Evolutionary conservation across 371 early-diverging fungal species (phyloP), one percentile per base, ranked within the genome.

Genomic region (Mortierella polycephala): DNA sequence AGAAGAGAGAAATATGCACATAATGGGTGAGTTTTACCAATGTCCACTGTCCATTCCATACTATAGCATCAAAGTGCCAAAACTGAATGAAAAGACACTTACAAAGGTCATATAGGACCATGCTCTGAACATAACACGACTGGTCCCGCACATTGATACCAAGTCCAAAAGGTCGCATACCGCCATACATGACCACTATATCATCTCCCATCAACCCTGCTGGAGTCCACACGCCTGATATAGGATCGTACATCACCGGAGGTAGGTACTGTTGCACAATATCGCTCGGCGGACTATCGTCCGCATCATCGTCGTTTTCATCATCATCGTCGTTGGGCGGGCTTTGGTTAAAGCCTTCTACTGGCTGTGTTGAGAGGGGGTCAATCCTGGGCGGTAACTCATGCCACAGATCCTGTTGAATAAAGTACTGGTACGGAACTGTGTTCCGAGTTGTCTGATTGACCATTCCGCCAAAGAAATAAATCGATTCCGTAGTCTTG

Each of bases 391-490:
- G 80, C 13, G 80, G 66, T 7, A 73, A 42, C 0, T 65, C 80
- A 21, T 73, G 59, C 80, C 80, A 79, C 9, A 66, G 44, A 20
- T 69, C 69, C 52, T 73, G 69, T 8, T 68, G 51, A 23, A 79
- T 62, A 46, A 53, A 52, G 40, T 73, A 79, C 57, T 69, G 80
- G 20, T 69, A 79, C 3, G 66, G 52, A 52, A 79, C 42, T 7
- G 60, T 60, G 51, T 79, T 79, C 50, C 80, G 62, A 1, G 60
- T 73, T 2, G 73, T 69, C 45, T 65, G 69, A 20, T 79, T 79
- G 51, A 69, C 46, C 69, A 73, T 73, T 4, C 80, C 80, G 13
- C 80, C 73, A 79, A 79, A 79, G 64, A 58, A 73, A 51, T 79
- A 79, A n/a, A 79, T 73, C n/a, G 80, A 79, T 12, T 61, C 69